phyloP scores from a whole-genome alignment of 2,329 filamentous ascomycete species.

The Alternaria brassicae region DNA sequence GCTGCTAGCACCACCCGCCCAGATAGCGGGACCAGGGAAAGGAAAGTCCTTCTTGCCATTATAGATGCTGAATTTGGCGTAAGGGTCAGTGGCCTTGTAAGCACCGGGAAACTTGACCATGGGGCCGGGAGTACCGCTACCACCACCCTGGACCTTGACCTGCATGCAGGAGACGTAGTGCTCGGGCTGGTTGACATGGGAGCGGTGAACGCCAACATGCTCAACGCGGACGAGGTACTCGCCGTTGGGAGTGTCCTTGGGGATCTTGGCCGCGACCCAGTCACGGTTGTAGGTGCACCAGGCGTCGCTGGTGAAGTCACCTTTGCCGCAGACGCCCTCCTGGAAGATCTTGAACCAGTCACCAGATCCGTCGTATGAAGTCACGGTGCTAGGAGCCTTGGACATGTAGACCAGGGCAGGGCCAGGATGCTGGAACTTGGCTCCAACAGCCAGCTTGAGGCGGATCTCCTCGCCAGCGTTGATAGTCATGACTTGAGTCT shows the following conservation, averaged over 20 bases:
- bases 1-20: constrained; percentile 16
- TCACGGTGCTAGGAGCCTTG: constrained; percentile 31
- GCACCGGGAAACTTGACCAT: constrained; percentile 48
- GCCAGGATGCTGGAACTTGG: constrained; percentile 34
- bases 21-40: constrained; percentile 25
- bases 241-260: constrained; percentile 50
- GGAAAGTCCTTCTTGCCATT: constrained; percentile 27
- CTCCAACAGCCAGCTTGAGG: constrained; percentile 30
- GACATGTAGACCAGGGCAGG: constrained; percentile 39
- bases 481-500: constrained; percentile 24
- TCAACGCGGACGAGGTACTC: constrained; percentile 55
- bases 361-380: constrained; percentile 32
- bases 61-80: constrained; percentile 40
- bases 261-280: constrained; percentile 45
- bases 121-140: constrained; percentile 43
- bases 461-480: constrained; percentile 32
- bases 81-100: constrained; percentile 32
- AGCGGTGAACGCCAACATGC: constrained; percentile 49
- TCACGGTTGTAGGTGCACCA: constrained; percentile 37
- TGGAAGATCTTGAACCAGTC: constrained; percentile 45
- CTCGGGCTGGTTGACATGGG: constrained; percentile 46
- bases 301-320: constrained; percentile 25
- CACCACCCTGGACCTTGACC: constrained; percentile 50
- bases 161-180: constrained; percentile 55
- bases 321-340: constrained; percentile 28